Evolutionary conservation across 2,329 filamentous ascomycete species (phyloP).

Genomic region (Phialocephala sp.): DNA sequence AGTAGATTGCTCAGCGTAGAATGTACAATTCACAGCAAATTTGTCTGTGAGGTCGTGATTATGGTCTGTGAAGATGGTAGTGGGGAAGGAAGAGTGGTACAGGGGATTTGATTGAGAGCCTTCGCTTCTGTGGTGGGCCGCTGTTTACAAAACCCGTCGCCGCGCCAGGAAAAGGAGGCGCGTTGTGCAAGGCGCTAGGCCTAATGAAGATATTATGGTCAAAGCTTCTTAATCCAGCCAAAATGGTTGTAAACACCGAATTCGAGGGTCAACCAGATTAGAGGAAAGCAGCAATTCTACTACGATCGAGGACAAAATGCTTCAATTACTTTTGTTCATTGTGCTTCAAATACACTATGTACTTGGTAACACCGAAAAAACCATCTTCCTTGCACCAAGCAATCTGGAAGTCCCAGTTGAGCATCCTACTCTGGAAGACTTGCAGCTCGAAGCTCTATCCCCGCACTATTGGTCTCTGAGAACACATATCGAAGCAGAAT

Average conservation of each 20-base stretch:
- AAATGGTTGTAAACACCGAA: not conserved
- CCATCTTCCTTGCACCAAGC: slow-evolving; percentile 79
- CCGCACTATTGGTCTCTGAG: slow-evolving; percentile 61
- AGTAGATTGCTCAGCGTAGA: slow-evolving; percentile 21
- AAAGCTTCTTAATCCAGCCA: slow-evolving; percentile 19
- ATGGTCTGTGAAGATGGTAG: slow-evolving; percentile 33
- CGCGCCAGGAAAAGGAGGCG: slow-evolving; percentile 17
- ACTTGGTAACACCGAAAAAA: slow-evolving; percentile 85
- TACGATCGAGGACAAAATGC: slow-evolving; percentile 17
- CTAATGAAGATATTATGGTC: slow-evolving; percentile 18
- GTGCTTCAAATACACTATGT: slow-evolving; percentile 33
- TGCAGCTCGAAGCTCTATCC: slow-evolving; percentile 70
- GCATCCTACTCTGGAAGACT: slow-evolving; percentile 61
- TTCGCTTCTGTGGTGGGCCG: slow-evolving; percentile 32
- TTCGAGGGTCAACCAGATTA: not conserved
- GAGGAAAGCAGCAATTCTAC: slow-evolving; percentile 4
- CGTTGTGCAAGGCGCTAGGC: slow-evolving; percentile 12
- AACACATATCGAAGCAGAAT: slow-evolving; percentile 69
- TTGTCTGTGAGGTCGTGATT: slow-evolving; percentile 30
- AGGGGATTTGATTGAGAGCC: slow-evolving; percentile 33
- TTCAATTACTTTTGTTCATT: slow-evolving; percentile 30
- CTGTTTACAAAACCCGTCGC: slow-evolving; percentile 29
- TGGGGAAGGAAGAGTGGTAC: slow-evolving; percentile 36
- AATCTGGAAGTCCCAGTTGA: slow-evolving; percentile 59
- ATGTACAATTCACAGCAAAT: slow-evolving; percentile 35